Conservation (phyloP, 306 rosid genomes). For the Leucaena leucocephala region DNA sequence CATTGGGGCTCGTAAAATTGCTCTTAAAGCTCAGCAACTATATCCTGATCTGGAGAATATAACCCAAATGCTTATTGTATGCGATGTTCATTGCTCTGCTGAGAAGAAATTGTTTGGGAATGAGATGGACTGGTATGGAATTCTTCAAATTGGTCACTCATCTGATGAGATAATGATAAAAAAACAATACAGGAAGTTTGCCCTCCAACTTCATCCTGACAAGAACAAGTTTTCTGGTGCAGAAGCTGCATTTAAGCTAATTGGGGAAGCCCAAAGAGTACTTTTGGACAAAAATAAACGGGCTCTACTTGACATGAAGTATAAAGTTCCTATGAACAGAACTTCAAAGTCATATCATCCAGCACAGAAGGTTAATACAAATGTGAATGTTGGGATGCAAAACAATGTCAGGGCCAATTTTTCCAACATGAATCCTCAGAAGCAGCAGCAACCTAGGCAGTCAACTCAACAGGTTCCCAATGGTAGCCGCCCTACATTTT, state of each 20-base stretch:
- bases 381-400: slow-evolving; percentile 48
- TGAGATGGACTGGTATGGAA: slow-evolving; percentile 80
- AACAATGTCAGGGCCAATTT: slow-evolving; percentile 47
- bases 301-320: slow-evolving; percentile 54
- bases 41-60: slow-evolving; percentile 81
- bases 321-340: slow-evolving; percentile 44
- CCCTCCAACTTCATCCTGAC: slow-evolving; percentile 96
- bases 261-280: slow-evolving; percentile 85
- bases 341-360: slow-evolving; percentile 44
- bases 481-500: slow-evolving; percentile 56
- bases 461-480: slow-evolving; percentile 50
- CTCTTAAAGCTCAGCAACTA: slow-evolving; percentile 69
- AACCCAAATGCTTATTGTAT: slow-evolving; percentile 76
- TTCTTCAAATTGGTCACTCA: slow-evolving; percentile 73
- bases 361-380: slow-evolving; percentile 46
- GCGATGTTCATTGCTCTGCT: slow-evolving; percentile 86
- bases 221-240: slow-evolving; percentile 94
- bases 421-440: slow-evolving; percentile 48
- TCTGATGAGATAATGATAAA: slow-evolving; percentile 73
- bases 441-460: slow-evolving; percentile 49
- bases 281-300: slow-evolving; percentile 82
- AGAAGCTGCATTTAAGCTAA: slow-evolving; percentile 93
- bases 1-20: slow-evolving; percentile 69
- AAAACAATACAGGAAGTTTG: slow-evolving; percentile 88
- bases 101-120: slow-evolving; percentile 56